phyloP scores from a whole-genome alignment of 352 stramenopile species.

The Thalassiosira mediterranea region DNA sequence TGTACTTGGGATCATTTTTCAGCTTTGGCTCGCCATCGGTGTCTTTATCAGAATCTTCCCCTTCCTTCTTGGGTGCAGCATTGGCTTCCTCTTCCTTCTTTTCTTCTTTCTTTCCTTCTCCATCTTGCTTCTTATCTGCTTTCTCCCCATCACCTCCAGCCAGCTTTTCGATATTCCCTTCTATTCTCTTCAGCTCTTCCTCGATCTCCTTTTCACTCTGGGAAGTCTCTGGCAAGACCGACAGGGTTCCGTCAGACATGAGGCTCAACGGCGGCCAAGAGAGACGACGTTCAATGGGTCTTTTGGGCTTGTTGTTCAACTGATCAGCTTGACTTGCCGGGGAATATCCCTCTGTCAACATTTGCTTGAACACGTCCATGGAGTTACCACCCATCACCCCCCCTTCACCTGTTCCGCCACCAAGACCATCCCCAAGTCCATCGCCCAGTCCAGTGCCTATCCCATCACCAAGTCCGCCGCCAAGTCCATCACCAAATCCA shows the following conservation, averaged over 20 bases:
- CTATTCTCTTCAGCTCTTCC: too few species aligned
- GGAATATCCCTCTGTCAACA: neutral
- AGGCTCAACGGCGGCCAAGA: constrained; percentile 5
- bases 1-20: constrained; percentile 60
- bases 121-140: neutral
- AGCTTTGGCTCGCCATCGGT: constrained; percentile 31
- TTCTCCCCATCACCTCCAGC: neutral
- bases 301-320: neutral
- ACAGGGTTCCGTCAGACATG: neutral
- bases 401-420: too few species aligned
- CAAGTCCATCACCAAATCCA: neutral
- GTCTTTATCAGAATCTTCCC: neutral
- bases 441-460: neutral
- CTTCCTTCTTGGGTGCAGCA: neutral
- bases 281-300: neutral
- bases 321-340: neutral
- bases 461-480: neutral
- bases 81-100: constrained; percentile 8
- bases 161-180: too few species aligned
- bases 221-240: too few species aligned
- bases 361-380: neutral
- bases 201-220: too few species aligned
- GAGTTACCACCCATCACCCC: too few species aligned
- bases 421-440: neutral
- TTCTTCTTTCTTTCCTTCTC: neutral